phyloP scores from a whole-genome alignment of 2,329 filamentous ascomycete genomes.

The Cylindrodendrum hubeiense region DNA sequence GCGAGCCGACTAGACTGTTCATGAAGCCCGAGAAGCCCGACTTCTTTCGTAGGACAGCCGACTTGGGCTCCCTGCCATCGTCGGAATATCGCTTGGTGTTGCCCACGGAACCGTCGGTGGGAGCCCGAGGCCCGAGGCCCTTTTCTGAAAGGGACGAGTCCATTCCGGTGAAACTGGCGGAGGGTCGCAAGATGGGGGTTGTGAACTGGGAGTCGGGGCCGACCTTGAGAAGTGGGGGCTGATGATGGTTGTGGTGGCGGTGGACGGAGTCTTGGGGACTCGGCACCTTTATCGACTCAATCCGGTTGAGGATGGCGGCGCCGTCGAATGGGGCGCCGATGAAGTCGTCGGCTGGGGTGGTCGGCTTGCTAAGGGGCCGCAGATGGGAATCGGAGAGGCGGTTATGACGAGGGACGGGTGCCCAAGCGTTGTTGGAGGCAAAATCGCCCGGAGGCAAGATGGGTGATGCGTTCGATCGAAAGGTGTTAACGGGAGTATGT shows the following conservation, averaged over 20 bases:
- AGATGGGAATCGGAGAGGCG: slow-evolving; percentile 45
- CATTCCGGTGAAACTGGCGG: slow-evolving; percentile 64
- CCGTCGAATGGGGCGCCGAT: slow-evolving; percentile 76
- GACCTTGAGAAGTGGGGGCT: slow-evolving; percentile 59
- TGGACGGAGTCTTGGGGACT: slow-evolving; percentile 45
- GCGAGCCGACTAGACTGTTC: slow-evolving; percentile 85
- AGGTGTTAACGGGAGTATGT: slow-evolving; percentile 55
- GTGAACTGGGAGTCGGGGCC: slow-evolving; percentile 64
- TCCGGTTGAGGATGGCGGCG: slow-evolving; percentile 70
- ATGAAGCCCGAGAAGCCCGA: slow-evolving; percentile 90
- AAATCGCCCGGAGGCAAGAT: slow-evolving; percentile 60
- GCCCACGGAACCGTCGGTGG: slow-evolving; percentile 59
- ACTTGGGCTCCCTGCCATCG: slow-evolving; percentile 75
- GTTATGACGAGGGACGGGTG: slow-evolving; percentile 42
- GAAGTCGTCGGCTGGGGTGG: slow-evolving; percentile 65
- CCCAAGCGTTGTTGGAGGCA: slow-evolving; percentile 50
- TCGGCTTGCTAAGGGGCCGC: slow-evolving; percentile 41
- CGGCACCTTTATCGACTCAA: slow-evolving; percentile 64
- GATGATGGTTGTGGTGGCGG: slow-evolving; percentile 45
- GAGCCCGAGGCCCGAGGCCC: slow-evolving; percentile 46
- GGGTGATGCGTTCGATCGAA: slow-evolving; percentile 61
- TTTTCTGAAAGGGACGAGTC: slow-evolving; percentile 54
- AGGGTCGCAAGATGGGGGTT: slow-evolving; percentile 72
- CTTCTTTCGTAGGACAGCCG: slow-evolving; percentile 80
- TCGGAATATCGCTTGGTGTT: slow-evolving; percentile 83